A percentile compares a stretch with the other conserved stretches of the same genome.
Evolutionary conservation across 148 eudicot species (phyloP).

Genomic region (Linanthus parryae): DNA sequence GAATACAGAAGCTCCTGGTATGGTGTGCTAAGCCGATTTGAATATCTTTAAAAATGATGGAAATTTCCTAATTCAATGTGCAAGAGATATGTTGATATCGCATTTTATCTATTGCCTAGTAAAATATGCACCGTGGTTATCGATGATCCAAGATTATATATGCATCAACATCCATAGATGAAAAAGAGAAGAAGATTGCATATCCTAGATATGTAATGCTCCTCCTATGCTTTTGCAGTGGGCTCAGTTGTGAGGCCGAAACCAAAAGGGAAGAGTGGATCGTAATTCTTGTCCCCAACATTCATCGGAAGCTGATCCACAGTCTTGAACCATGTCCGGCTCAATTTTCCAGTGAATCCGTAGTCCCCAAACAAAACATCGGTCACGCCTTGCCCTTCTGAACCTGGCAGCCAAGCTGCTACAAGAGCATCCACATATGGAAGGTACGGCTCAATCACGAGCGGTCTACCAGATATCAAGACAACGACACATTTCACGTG

Average conservation of each 20-base stretch:
- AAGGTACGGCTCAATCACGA: slow-evolving; percentile 15
- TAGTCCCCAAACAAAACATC: slow-evolving; percentile 40
- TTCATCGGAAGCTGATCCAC: slow-evolving; percentile 46
- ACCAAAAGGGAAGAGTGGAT: slow-evolving; percentile 34
- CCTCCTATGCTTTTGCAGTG: no score
- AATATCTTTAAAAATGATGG: no score
- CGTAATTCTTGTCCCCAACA: slow-evolving; percentile 33
- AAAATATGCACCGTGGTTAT: no score
- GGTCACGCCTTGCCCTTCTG: slow-evolving; percentile 37
- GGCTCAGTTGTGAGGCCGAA: slow-evolving; percentile 28
- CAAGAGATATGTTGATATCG: no score
- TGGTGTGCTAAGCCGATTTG: no score
- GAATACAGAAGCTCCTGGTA: no score
- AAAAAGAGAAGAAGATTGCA: no score
- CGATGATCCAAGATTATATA: no score
- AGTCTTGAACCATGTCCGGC: slow-evolving; percentile 38
- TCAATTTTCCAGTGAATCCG: slow-evolving; percentile 31
- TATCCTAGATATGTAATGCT: no score
- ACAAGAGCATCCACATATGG: slow-evolving; percentile 15
- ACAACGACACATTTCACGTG: slow-evolving; percentile 16
- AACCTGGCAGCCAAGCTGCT: slow-evolving; percentile 22
- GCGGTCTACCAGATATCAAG: slow-evolving; percentile 12
- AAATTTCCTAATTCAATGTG: no score
- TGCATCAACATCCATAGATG: no score
- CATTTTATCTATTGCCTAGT: no score